These are phyloP conservation scores for Curvularia lunata DNA, from an alignment of 2,329 filamentous ascomycete genomes.

Conservation along the genomic window DNA sequence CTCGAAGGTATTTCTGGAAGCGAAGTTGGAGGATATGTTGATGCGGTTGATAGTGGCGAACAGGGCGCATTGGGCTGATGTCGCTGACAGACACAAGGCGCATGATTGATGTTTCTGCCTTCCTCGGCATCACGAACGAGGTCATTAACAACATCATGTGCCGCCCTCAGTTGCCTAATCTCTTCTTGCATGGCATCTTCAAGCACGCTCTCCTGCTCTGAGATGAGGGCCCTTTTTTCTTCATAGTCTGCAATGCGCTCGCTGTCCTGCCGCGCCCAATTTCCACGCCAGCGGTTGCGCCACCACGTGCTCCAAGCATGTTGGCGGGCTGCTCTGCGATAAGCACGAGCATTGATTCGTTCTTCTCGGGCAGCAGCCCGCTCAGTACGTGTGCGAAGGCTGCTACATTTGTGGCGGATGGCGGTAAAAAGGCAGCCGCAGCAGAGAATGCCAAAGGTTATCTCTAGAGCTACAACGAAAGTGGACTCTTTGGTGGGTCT, in stretches of 20 bases:
- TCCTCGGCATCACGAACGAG: conserved; percentile 52
- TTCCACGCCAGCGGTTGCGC: conserved; percentile 57
- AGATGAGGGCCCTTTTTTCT: conserved; percentile 58
- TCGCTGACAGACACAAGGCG: conserved; percentile 29
- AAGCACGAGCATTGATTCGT: conserved; percentile 58
- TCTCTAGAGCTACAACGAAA: conserved; percentile 51
- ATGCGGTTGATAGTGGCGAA: conserved; percentile 39
- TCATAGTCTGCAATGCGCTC: conserved; percentile 54
- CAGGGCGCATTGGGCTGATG: conserved; percentile 22
- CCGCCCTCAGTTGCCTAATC: conserved; percentile 59
- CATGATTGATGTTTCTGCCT: conserved; percentile 30
- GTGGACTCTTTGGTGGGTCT: conserved; percentile 33
- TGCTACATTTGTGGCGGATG: conserved; percentile 57
- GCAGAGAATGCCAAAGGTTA: conserved; percentile 54
- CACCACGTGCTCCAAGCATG: conserved; percentile 60
- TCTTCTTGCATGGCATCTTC: conserved; percentile 53
- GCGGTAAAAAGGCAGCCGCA: conserved; percentile 54
- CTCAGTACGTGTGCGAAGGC: conserved; percentile 59
- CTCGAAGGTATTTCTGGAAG: conserved; percentile 44
- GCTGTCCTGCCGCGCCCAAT: conserved; percentile 39
- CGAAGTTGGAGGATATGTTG: conserved; percentile 40
- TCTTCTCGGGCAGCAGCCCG: conserved; percentile 62
- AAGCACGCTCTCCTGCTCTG: conserved; percentile 54
- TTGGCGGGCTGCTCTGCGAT: conserved; percentile 60
- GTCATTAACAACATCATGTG: conserved; percentile 60